Evolutionary conservation across 805 yeast genomes (phyloP), one percentile per base, ranked within the genome.

Genomic region (Ogataea methanolica): DNA sequence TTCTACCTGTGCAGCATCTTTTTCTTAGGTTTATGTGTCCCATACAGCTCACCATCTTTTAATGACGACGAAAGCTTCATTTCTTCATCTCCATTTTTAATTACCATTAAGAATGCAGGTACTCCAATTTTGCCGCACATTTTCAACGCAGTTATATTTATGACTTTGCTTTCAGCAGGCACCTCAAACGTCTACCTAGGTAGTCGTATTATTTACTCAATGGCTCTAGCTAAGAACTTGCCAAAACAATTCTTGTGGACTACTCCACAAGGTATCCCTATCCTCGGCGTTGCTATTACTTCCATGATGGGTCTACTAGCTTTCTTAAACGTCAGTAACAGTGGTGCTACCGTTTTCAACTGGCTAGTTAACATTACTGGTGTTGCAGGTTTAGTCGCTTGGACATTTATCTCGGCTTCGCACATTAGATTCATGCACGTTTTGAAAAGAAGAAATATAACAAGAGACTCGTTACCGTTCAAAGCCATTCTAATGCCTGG

Each of bases 311-410:
- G 91, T 40, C 69, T 79, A 22, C 66, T 85, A 48, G 88, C 82
- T 2, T 83, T 76, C 70, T 66, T 85, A 67, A 72, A 70, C 41
- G 79, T 79, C n/a, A 73, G 83, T 7, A 63, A 68, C 21, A 70
- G 76, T 46, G 85, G 85, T 47, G 60, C 62, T 36, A 71, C 74
- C 4, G 90, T 82, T 29, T 85, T 85, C 69, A 69, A 76, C 59
- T 85, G 91, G 91, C 71, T 85, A 49, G 68, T 84, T 55, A 84
- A 83, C 63, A 83, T 85, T 56, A 78, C 88, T 15, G 86, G 87
- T 33, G 83, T 84, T 41, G 83, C 90, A 12, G 91, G 91, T 49
- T 73, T 85, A 54, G 80, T 84, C 55, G 75, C 87, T 16, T 83
- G 91, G 91, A 74, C 80, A 41, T 76, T 80, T 60, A 83, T 84